Conservation (phyloP, 2,329 filamentous ascomycete species). For the Alternaria gansuensis region DNA sequence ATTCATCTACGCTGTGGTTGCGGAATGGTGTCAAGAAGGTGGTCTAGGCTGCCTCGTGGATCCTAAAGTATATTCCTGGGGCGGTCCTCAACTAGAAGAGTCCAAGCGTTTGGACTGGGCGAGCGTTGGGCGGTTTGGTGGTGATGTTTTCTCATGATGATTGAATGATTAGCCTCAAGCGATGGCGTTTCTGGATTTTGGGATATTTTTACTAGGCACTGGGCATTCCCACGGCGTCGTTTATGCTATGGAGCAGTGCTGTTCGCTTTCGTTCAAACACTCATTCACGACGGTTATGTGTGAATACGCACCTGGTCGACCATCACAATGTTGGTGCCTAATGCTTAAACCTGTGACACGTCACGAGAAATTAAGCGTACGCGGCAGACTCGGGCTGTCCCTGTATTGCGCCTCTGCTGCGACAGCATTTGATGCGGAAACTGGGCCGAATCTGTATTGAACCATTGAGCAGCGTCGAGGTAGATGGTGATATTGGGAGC, state of each 20-base stretch:
- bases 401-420: conserved; percentile 6
- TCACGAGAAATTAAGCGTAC: conserved; percentile 24
- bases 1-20: conserved; percentile 73
- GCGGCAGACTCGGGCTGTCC: conserved; percentile 16
- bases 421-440: conserved; percentile 12
- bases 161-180: conserved; percentile 33
- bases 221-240: conserved; percentile 46
- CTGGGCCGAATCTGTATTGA: conserved; percentile 8
- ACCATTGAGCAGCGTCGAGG: neutral
- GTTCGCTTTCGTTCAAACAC: conserved; percentile 34
- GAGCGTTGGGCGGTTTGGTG: conserved; percentile 60
- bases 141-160: conserved; percentile 53
- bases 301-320: conserved; percentile 27
- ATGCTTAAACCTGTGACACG: conserved; percentile 34
- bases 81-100: conserved; percentile 56
- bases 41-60: conserved; percentile 67
- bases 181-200: conserved; percentile 43
- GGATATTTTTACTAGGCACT: conserved; percentile 39
- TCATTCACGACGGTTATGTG: conserved; percentile 38
- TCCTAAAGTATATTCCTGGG: conserved; percentile 54
- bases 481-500: neutral
- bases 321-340: conserved; percentile 20
- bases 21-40: conserved; percentile 74
- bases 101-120: conserved; percentile 58
- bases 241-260: conserved; percentile 24